A percentile compares a stretch with the other conserved stretches of the same genome.
phyloP scores from a whole-genome alignment of 2,329 filamentous ascomycete genomes.

The Gnomoniopsis smithogilvyi region DNA sequence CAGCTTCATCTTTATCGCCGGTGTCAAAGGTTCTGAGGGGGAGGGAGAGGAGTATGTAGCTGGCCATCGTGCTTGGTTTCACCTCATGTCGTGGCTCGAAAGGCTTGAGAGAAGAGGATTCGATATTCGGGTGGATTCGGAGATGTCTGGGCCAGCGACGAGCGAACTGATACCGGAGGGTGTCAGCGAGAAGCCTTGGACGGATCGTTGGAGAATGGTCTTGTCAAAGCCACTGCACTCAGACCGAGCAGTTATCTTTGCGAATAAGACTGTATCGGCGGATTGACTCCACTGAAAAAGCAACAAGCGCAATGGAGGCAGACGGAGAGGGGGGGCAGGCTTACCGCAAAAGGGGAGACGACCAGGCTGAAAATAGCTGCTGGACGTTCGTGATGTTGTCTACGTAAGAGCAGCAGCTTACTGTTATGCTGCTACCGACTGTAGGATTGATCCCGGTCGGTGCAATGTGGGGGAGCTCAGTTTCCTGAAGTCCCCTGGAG shows the following conservation, averaged over 20 bases:
- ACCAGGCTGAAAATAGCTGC: not conserved
- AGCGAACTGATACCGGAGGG: not conserved
- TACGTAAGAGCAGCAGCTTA: not conserved
- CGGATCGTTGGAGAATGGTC: not conserved
- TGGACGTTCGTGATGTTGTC: constrained; percentile 3
- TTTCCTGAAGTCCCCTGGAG: not conserved
- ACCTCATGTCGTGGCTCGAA: constrained; percentile 19
- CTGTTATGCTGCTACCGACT: not conserved
- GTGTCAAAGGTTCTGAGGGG: constrained; percentile 84
- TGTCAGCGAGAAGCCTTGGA: constrained; percentile 1
- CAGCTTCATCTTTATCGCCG: constrained; percentile 74
- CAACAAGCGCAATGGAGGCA: not conserved
- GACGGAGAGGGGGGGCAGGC: not conserved
- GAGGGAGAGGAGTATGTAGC: constrained; percentile 86
- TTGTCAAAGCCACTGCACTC: not conserved
- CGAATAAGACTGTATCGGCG: not conserved
- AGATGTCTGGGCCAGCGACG: not conserved
- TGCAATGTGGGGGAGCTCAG: not conserved
- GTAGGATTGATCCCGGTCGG: not conserved
- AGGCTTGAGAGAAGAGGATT: not conserved
- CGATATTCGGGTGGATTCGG: not conserved
- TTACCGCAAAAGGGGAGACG: not conserved
- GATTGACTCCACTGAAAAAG: not conserved
- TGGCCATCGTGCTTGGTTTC: constrained; percentile 41
- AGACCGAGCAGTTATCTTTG: not conserved